Evolutionary conservation across 352 stramenopile species (phyloP), one percentile per base, ranked within the genome.

Genomic region (Globisporangium mamillatum): DNA sequence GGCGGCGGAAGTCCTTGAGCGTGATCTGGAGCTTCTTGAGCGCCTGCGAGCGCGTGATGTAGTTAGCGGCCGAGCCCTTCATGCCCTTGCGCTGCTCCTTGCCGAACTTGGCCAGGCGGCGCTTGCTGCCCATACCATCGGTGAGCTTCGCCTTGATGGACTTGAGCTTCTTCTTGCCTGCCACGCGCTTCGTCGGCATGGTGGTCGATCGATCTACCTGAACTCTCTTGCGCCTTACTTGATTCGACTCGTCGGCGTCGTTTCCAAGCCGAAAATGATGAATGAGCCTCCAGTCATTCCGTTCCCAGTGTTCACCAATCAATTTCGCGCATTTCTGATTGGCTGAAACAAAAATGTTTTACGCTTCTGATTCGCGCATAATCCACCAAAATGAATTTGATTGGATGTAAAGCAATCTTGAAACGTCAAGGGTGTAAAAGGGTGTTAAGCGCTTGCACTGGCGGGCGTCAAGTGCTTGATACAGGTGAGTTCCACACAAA

Each of bases 1-100:
- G 81, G 5, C 98, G 90, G 44, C 96, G 90, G 85, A 99, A 99
- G 71, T 99, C 98, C 76, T 99, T 99, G 63, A 99, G 88, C 59
- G 93, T 96, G 48, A 99, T 88, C 78, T 98, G 93, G 66, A 98
- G 82, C 61, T 91, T 90, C 74, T 98, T 98, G 54, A 99, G 80
- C 46, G 95, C 96, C 68, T 97, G 89, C 14, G 84, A 91, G 53
- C 97, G 90, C 59, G 94, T 98, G 67, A 99, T 97, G 89, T 99
- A 99, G 75, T 98, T 98, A 68, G 95, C 94, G 0, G 85, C 86
- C 52, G 79, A 88, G 55, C 88, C 88, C 34, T 78, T 77, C 77
- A 93, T 89, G 63, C 86, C 86, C 72, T 94, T 95, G 66, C 77
- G 76, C 75, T 95, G 86, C 76, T 95, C 88, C 76, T 89, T 95